Evolutionary conservation across 2,329 filamentous ascomycete species (phyloP).

Genomic region (Fusarium austroafricanum): DNA sequence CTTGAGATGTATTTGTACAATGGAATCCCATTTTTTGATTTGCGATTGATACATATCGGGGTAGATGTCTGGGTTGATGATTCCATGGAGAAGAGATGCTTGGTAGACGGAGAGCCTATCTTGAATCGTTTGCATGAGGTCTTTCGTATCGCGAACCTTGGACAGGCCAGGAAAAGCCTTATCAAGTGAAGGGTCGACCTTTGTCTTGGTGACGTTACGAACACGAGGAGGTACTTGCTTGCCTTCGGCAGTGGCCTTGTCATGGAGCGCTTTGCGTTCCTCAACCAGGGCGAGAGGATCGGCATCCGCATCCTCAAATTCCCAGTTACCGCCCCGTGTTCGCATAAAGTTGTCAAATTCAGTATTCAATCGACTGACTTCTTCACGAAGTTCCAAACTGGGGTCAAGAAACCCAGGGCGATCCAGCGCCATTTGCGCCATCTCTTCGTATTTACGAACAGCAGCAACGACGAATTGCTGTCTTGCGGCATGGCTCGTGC

Average conservation of each 20-base stretch:
- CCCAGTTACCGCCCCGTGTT: conserved; percentile 39
- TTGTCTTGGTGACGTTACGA: background rate
- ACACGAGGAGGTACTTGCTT: background rate
- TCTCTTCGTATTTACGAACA: conserved; percentile 40
- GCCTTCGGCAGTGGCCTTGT: background rate
- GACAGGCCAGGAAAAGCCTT: conserved; percentile 13
- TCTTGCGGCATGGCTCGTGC: conserved; percentile 39
- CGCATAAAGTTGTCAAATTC: conserved; percentile 47
- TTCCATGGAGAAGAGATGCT: conserved; percentile 48
- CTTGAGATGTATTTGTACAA: conserved; percentile 44
- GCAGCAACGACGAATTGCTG: conserved; percentile 44
- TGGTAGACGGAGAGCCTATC: conserved; percentile 45
- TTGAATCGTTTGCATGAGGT: conserved; percentile 38
- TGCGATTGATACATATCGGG: conserved; percentile 48
- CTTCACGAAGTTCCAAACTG: conserved; percentile 43
- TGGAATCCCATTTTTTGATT: conserved; percentile 47
- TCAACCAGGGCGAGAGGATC: conserved; percentile 25
- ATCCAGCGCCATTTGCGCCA: conserved; percentile 36
- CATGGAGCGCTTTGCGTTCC: background rate
- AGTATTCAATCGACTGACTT: conserved; percentile 34
- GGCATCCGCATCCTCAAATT: conserved; percentile 42
- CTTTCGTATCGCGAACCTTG: background rate
- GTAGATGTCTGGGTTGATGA: conserved; percentile 50
- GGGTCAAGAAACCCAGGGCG: conserved; percentile 41
- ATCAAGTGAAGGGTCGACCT: background rate